A percentile compares a stretch with the other conserved stretches of the same genome.
Evolutionary conservation across 345 rosid genomes (phyloP).

Genomic region (Euphorbia pulcherrima): DNA sequence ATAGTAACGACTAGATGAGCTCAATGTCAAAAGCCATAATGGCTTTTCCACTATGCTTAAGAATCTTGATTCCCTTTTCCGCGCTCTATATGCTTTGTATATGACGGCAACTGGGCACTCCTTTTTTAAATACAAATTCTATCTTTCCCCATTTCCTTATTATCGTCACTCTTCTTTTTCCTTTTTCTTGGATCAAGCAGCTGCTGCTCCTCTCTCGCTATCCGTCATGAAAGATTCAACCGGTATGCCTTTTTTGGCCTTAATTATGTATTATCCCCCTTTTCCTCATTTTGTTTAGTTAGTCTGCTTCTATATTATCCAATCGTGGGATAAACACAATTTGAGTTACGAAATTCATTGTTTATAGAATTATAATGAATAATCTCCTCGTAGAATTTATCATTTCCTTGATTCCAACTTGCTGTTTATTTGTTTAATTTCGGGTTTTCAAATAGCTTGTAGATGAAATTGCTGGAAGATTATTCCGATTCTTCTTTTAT

Average conservation of each 20-base stretch:
- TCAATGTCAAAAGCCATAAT: slow-evolving; percentile 18
- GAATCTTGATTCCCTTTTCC: slow-evolving; percentile 6
- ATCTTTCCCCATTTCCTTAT: not conserved
- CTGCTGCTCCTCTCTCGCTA: slow-evolving; percentile 6
- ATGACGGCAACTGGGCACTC: not conserved
- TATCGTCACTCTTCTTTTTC: not conserved
- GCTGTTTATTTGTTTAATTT: not conserved
- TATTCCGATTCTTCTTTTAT: too few relatives aligned
- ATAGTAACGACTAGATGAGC: not conserved
- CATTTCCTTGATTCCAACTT: not conserved
- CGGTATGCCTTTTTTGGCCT: slow-evolving; percentile 8
- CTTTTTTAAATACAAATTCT: not conserved
- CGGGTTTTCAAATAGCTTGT: not conserved
- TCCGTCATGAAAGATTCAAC: slow-evolving; percentile 15
- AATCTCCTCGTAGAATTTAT: not conserved
- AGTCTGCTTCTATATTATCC: not conserved
- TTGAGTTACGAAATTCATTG: not conserved
- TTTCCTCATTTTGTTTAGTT: not conserved
- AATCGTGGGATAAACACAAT: not conserved
- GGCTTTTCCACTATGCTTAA: slow-evolving; percentile 23
- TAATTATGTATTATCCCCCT: not conserved
- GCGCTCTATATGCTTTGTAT: not conserved
- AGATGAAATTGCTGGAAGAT: not conserved
- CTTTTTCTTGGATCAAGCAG: slow-evolving; percentile 13
- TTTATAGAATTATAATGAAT: not conserved